Evolutionary conservation across 306 rosid species (phyloP), one percentile per base, ranked within the genome.

Genomic region (Vigna angularis): DNA sequence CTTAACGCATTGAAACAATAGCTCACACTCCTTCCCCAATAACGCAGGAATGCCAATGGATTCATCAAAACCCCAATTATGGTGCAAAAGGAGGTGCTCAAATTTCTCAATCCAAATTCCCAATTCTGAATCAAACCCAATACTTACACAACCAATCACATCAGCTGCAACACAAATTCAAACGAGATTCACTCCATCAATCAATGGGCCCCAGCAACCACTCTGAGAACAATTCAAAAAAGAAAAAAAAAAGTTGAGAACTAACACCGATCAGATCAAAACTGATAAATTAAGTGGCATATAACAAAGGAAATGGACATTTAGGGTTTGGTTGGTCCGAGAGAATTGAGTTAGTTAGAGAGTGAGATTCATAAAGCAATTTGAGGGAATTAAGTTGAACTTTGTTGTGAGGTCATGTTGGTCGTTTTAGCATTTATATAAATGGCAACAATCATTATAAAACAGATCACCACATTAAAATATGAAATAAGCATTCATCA

Each of bases 291-390:
- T 61, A 18, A 63, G 62, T 68, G 55, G 14, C 74, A 50, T 64
- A 72, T 34, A 73, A 69, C 50, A 72, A 72, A 52, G 14, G 9
- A 61, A 15, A 15, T 2, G 30, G 12, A 56, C 61, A 52, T 50
- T 45, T 79, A 83, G 93, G 90, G 88, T 92, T 83, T 78, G 76
- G 73, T 57, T 20, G 22, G 53, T 15, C 84, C 85, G 85, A 26
- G 42, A 38, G 42, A 76, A 65, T 79, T 69, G 28, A n/a, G 83
- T 76, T 75, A 44, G 82, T 64, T 71, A 73, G 53, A 66, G 81
- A 82, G 85, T 72, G 89, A 85, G 91, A 88, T 88, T 88, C 73
- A 76, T 73, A 48, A 75, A 64, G 83, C 86, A 77, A 75, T 24
- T 36, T 26, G 65, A 58, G 68, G 38, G 69, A 61, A 64, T 70